Evolutionary conservation across 2,329 filamentous ascomycete genomes (phyloP), one percentile per base, ranked within the genome.

Genomic region (Alternaria sp.): DNA sequence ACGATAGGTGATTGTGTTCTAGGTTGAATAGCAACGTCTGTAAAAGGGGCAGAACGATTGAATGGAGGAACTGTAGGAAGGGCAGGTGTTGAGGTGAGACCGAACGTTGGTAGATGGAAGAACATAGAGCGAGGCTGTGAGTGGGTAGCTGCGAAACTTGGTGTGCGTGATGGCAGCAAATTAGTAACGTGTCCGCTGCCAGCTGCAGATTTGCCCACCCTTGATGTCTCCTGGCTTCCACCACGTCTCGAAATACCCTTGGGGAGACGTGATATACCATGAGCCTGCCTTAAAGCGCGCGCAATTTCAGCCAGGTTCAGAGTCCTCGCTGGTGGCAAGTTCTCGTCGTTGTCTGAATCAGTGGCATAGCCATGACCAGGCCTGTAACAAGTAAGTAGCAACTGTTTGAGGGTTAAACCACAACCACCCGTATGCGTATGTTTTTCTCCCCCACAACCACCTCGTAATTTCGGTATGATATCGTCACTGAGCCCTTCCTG

Each of bases 381-480:
- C 14, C 38, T 48, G 24, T 44, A 30, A 8, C 44, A 61, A 6
- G 56, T 59, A 32, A 62, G 52, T 14, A 61, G 41, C 28, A 47
- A 14, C 28, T 58, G 43, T 47, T 56, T 57, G 7, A 58, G 24
- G 14, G 54, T 30, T 8, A 56, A 12, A 12, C 38, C 32, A 12
- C 39, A 53, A 26, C 26, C 4, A n/a, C 28, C 24, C 11, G 18
- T 7, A 24, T 49, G 7, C 5, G 7, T 18, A 12, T 18, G 2
- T 9, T 32, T 44, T 2, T 32, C 36, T n/a, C 41, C 39, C 16
- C 20, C 49, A 38, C 16, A 18, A 2, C 66, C 68, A 32, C 68
- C 66, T 52, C 66, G 61, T 16, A 65, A 18, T 36, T 57, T 49
- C 14, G 57, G 48, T 12, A 26, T 18, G 5, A 4, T 26, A 28